Base-by-base conservation (phyloP, 257 asterid genomes). In the Solanum neorickii region DNA sequence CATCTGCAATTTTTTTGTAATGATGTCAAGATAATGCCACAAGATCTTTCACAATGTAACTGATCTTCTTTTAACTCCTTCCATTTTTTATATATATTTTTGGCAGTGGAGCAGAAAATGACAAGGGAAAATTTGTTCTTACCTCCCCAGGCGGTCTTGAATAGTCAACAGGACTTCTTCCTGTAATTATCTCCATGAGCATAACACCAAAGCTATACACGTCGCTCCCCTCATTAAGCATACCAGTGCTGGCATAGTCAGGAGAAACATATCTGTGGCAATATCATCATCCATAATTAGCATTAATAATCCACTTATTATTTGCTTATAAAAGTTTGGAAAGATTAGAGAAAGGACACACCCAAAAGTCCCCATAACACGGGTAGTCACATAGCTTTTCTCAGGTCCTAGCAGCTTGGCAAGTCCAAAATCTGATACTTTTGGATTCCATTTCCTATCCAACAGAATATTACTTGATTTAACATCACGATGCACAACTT, bases 351-450 rank as follows among this genome's bases (percentile, higher is more conserved):
- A 89, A 91, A 56, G 87, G 88, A 90, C 98, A 44, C 87, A 97
- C 99, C 99, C 99, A 87, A 97, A 97, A 70, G 99, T 97, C 86
- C 99, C 99, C 99, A 97, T 97, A 86, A 97, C 99, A 86, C 99
- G 95, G 31, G 99, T 97, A 75, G 98, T 97, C 87, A 96, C 99
- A 5, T 91, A 93, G 94, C 98, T 95, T 91, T 93, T 97, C 96
- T 95, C 99, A 3, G 99, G 85, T 86, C 95, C 98, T 86, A 97
- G 82, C 39, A 97, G 90, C 89, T 97, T 97, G 88, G 99, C 99
- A 72, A 97, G 98, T 86, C 99, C 99, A 84, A 97, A 96, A 88
- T 97, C 99, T 37, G 99, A 97, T 59, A 97, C 98, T 92, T 92
- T 96, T 6, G 99, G 76, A 74, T 92, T 94, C 99, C 99, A 96